Conservation (phyloP, 2,329 filamentous ascomycete genomes). For the Fusarium circinatum region DNA sequence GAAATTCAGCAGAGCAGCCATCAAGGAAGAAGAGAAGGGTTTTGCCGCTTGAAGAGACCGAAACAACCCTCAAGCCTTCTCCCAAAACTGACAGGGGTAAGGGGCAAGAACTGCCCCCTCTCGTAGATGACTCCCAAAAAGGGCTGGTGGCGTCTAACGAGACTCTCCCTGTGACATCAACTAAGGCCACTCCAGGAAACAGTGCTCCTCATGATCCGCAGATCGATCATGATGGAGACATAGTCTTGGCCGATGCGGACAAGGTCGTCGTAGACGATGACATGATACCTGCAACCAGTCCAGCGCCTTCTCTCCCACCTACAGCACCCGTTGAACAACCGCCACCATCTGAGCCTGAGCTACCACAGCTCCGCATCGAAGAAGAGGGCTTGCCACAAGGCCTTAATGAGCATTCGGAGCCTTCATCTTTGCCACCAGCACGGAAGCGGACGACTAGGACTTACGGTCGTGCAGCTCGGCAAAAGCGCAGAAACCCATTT, state of each 20-base stretch:
- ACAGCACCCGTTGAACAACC: slow-evolving; percentile 33
- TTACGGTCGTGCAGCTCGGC: slow-evolving; percentile 35
- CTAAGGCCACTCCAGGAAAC: slow-evolving; percentile 48
- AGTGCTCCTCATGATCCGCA: slow-evolving; percentile 17
- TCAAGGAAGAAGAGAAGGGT: slow-evolving; percentile 45
- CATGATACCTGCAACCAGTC: slow-evolving; percentile 54
- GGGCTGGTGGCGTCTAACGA: slow-evolving; percentile 41
- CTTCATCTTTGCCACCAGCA: slow-evolving; percentile 44
- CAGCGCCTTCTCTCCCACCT: slow-evolving; percentile 46
- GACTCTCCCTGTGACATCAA: slow-evolving; percentile 42
- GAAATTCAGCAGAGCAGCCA: slow-evolving; percentile 36
- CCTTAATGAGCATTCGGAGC: slow-evolving; percentile 34
- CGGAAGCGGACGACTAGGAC: slow-evolving; percentile 35
- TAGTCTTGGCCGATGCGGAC: slow-evolving; percentile 11
- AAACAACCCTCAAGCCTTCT: neutral
- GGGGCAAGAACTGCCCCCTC: slow-evolving; percentile 25
- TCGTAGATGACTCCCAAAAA: slow-evolving; percentile 43
- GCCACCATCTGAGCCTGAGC: slow-evolving; percentile 47
- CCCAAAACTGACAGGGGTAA: slow-evolving; percentile 1
- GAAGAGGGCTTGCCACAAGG: slow-evolving; percentile 18
- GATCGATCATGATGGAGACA: slow-evolving; percentile 20
- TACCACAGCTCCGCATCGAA: slow-evolving; percentile 46
- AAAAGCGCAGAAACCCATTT: slow-evolving; percentile 40
- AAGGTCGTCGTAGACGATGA: slow-evolving; percentile 45
- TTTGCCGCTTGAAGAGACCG: neutral